Evolutionary conservation across 331 rosid genomes (phyloP), one percentile per base, ranked within the genome.

Genomic region (Erythrophleum ivorense): DNA sequence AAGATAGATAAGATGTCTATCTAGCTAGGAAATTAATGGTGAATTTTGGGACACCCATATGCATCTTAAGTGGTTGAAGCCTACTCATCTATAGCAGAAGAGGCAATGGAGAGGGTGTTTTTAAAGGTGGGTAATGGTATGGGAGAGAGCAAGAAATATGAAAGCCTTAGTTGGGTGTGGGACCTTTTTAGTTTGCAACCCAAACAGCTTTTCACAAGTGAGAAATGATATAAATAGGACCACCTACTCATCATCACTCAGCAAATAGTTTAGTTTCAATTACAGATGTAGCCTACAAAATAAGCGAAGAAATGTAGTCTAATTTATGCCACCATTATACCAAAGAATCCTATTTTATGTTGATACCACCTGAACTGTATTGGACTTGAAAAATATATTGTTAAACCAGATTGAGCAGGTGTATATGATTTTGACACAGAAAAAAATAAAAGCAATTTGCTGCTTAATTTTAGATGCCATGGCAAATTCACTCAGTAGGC

Each of bases 121-220:
- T 86, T 77, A 72, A 85, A 79, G 87, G 76, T 9, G n/a, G 74
- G 49, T 6, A 34, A 70, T 74, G 87, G 81, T 48, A 18, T 77
- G 82, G 79, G 38, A 79, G 73, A 80, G 36, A 40, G 60, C 60
- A 53, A 71, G 81, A 80, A 69, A 71, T 11, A 21, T 73, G 69
- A 45, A 85, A 76, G 71, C 31, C 84, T 84, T 65, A 84, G 88
- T 88, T 88, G 97, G 88, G 80, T 77, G 91, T 82, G 88, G 92
- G 89, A 68, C 89, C 91, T 75, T 45, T 14, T 68, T 62, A 66
- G 84, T 78, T 87, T 63, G 85, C 64, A 84, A 81, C 75, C 86
- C 84, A 80, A 88, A 78, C 73, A 81, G 52, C 76, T 83, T 74
- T 87, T 86, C 84, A 80, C 81, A 77, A 78, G 63, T 71, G 58